Evolutionary conservation across 768 basidiomycete species (phyloP), one percentile per base, ranked within the genome.

Genomic region (Suillus subalutaceus): DNA sequence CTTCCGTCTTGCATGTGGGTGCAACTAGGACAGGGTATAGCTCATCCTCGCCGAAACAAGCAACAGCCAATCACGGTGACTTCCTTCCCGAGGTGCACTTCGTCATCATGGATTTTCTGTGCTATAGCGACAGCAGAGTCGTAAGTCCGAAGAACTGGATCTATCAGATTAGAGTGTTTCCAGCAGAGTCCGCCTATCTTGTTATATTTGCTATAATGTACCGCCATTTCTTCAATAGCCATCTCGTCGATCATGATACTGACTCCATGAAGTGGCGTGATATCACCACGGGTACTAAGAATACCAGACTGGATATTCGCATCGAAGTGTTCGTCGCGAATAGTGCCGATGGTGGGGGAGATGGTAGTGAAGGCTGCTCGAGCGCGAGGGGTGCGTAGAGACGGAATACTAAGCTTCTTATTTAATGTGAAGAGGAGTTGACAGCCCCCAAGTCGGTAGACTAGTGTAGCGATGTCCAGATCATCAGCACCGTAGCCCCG

Each of bases 21-120:
- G 64, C 62, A 2, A 61, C 66, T 4, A 72, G 32, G 41, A 72
- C 57, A 3, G 69, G 71, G 37, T 63, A 69, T 2, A 62, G 50
- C 16, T 44, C 20, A 1, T 52, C 41, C 8, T 68, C 66, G 1
- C 63, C 59, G 30, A 66, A 67, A 18, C 44, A 64, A 12, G 30
- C 35, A 6, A 62, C 64, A 6, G n/a, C 62, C 44, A 16, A 65
- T 65, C 20, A 72, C 68, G 0, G 68, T 59, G 58, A 67, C 62
- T 40, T 72, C 71, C 38, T 67, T 68, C 3, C 66, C 65, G 2
- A 70, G 55, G 55, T 72, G 71, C 3, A 67, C 61, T 12, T 44
- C 53, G 0, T 63, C 46, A 12, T 23, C 20, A 23, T 52, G 30
- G 38, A 63, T 10, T 46, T 26, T 55, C 46, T 64, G 13, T 58